Conservation (phyloP, 2,329 filamentous ascomycete species). For the Trichoderma gracile region DNA sequence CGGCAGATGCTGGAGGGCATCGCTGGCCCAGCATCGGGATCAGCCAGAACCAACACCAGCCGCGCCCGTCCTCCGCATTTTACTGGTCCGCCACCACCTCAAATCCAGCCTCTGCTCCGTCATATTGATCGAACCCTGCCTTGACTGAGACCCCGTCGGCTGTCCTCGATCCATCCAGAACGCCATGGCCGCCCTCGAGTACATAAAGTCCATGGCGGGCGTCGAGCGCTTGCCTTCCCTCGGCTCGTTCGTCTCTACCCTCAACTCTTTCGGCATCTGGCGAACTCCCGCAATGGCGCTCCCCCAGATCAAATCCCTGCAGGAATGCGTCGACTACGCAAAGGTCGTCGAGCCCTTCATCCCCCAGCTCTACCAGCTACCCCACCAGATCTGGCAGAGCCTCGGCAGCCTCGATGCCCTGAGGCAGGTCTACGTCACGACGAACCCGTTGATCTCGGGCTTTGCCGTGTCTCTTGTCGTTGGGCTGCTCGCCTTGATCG, state of each 20-base stretch:
- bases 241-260: slow-evolving; percentile 1
- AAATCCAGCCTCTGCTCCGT: neutral
- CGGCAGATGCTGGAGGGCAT: neutral
- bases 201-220: slow-evolving; percentile 22
- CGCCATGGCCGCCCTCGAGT: slow-evolving; percentile 11
- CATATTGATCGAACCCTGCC: slow-evolving; percentile 3
- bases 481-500: slow-evolving; percentile 69
- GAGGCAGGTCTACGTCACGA: slow-evolving; percentile 72
- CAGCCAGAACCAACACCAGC: neutral
- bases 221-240: neutral
- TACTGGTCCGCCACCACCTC: slow-evolving; percentile 14
- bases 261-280: slow-evolving; percentile 2
- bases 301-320: slow-evolving; percentile 67
- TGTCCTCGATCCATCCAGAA: neutral
- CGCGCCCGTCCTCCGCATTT: slow-evolving; percentile 5
- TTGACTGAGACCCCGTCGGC: neutral
- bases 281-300: slow-evolving; percentile 59
- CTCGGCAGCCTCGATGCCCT: slow-evolving; percentile 62
- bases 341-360: slow-evolving; percentile 75
- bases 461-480: slow-evolving; percentile 71
- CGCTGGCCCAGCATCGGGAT: neutral
- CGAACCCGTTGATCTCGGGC: slow-evolving; percentile 80
- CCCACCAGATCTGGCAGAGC: slow-evolving; percentile 61
- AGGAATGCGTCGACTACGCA: slow-evolving; percentile 74
- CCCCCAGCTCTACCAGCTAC: slow-evolving; percentile 68